These are phyloP conservation scores for Lanzia echinophila DNA, from an alignment of 2,329 filamentous ascomycete genomes.

Conservation along the genomic window DNA sequence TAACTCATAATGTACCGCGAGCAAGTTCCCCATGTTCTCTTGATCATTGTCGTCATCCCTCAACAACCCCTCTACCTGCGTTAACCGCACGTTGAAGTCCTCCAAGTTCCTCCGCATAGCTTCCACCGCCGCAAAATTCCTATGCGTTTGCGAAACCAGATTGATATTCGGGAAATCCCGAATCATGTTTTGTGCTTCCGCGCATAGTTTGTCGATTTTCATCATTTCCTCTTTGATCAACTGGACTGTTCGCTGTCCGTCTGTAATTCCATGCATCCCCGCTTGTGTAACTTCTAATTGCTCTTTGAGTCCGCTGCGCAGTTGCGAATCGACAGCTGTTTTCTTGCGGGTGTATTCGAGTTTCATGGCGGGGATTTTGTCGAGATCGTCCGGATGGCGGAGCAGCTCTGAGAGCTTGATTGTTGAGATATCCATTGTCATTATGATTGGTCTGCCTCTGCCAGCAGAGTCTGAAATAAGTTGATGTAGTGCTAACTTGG, in stretches of 20 bases:
- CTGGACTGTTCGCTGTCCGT: constrained; percentile 86
- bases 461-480: too few relatives aligned
- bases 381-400: constrained; percentile 91
- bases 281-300: constrained; percentile 92
- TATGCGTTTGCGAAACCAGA: constrained; percentile 84
- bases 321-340: constrained; percentile 79
- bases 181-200: constrained; percentile 96
- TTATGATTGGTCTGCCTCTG: constrained; percentile 6
- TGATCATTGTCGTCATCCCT: constrained; percentile 76
- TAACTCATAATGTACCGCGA: constrained; percentile 85
- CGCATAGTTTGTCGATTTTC: constrained; percentile 95
- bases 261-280: constrained; percentile 81
- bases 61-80: constrained; percentile 70
- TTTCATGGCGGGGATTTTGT: constrained; percentile 87
- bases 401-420: constrained; percentile 83
- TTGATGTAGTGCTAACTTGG: too few relatives aligned
- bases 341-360: constrained; percentile 94
- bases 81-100: constrained; percentile 73
- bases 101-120: constrained; percentile 89
- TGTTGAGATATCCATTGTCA: constrained; percentile 31
- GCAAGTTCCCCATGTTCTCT: constrained; percentile 85
- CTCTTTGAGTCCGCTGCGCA: constrained; percentile 80
- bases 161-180: constrained; percentile 93
- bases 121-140: constrained; percentile 92
- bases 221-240: constrained; percentile 97